phyloP scores from a whole-genome alignment of 768 basidiomycete genomes.

The Gymnopilus dilepis region DNA sequence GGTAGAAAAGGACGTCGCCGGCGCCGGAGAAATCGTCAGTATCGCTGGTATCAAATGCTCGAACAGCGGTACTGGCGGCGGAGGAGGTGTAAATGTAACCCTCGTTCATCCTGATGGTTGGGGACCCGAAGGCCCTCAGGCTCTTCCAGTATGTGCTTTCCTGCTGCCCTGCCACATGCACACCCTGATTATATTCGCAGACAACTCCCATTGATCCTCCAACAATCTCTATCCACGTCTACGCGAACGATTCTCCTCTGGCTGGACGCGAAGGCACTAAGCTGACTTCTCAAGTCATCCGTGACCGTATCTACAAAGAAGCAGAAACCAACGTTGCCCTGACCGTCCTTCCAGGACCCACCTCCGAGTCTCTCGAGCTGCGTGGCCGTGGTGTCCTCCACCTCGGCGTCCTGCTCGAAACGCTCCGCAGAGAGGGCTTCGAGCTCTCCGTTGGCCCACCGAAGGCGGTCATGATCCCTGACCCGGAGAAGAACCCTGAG shows the following conservation, averaged over 20 bases:
- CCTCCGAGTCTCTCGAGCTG: conserved; percentile 54
- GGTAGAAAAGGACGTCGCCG: conserved; percentile 48
- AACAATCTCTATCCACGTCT: conserved; percentile 52
- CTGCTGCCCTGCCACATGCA: not conserved
- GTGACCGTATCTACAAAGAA: conserved; percentile 53
- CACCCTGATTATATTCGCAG: conserved; percentile 23
- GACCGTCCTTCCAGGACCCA: conserved; percentile 53
- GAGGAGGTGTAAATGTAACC: conserved; percentile 51
- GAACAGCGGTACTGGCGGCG: conserved; percentile 22
- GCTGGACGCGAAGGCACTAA: conserved; percentile 52
- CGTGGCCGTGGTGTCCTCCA: conserved; percentile 55
- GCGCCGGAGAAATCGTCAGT: conserved; percentile 55
- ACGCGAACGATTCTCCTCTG: conserved; percentile 54
- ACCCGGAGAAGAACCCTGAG: conserved; percentile 37
- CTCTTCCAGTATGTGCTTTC: conserved; percentile 40
- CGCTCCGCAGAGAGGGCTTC: conserved; percentile 53
- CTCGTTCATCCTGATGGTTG: conserved; percentile 50
- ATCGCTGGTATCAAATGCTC: conserved; percentile 50
- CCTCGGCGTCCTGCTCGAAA: conserved; percentile 57
- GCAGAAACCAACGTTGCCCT: conserved; percentile 57
- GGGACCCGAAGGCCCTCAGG: conserved; percentile 44
- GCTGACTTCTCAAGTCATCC: conserved; percentile 54
- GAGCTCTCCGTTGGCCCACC: conserved; percentile 52
- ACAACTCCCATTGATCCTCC: conserved; percentile 57
- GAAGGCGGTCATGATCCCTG: conserved; percentile 54